Conservation (phyloP, 495 filamentous ascomycete species). For the Sabuloglossum arenarium region DNA sequence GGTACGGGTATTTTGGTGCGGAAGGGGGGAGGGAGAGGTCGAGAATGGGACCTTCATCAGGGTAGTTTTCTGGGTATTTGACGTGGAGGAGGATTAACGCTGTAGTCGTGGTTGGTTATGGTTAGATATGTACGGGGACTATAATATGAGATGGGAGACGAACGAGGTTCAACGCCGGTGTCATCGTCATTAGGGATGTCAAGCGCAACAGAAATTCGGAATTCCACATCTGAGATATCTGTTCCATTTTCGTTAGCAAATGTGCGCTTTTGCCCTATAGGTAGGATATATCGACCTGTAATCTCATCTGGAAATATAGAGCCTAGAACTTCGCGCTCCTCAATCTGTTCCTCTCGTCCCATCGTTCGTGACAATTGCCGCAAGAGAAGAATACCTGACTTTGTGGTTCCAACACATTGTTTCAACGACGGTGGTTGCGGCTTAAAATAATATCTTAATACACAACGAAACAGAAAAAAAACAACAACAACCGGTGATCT, state of each 20-base stretch:
- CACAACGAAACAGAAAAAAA: background rate
- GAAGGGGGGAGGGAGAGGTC: conserved; percentile 53
- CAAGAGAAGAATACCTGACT: background rate
- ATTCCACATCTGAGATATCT: conserved; percentile 79
- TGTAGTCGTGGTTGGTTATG: conserved; percentile 9
- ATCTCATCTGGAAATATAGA: conserved; percentile 98
- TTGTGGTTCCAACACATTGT: background rate
- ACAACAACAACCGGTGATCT: too few relatives aligned
- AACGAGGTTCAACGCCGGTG: conserved; percentile 30
- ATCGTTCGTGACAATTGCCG: conserved; percentile 25
- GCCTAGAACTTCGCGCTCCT: conserved; percentile 92
- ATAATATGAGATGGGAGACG: background rate
- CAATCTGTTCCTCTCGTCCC: conserved; percentile 83
- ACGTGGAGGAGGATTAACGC: conserved; percentile 60
- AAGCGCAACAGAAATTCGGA: conserved; percentile 59
- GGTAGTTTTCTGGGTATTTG: conserved; percentile 68
- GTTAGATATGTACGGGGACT: background rate
- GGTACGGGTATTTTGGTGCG: conserved; percentile 36
- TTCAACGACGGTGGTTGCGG: background rate
- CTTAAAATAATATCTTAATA: background rate
- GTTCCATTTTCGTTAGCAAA: background rate
- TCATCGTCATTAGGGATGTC: conserved; percentile 45
- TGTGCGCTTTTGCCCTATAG: background rate
- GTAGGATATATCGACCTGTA: conserved; percentile 33
- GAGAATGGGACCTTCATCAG: conserved; percentile 62